Evolutionary conservation across 2,329 filamentous ascomycete species (phyloP).

Genomic region (Blumeriella jaapii): DNA sequence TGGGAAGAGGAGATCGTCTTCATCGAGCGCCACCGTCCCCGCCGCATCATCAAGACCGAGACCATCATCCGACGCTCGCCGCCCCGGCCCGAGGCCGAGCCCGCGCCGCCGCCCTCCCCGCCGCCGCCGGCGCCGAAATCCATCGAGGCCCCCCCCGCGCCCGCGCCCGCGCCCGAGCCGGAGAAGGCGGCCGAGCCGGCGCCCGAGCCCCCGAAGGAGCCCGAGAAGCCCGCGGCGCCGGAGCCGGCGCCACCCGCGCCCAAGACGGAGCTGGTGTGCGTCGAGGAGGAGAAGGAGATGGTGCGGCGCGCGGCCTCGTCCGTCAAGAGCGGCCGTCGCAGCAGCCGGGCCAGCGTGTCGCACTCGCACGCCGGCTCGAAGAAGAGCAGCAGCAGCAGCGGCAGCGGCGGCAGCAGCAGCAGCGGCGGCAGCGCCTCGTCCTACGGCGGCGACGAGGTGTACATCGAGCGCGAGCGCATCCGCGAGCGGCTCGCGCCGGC

Average conservation of each 20-base stretch:
- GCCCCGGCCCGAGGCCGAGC: conserved; percentile 5
- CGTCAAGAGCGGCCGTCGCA: conserved; percentile 7
- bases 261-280: conserved; percentile 17
- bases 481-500: conserved; percentile 7
- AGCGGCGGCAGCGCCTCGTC: no score
- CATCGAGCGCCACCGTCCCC: conserved; percentile 11
- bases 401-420: background rate
- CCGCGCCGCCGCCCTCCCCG: conserved; percentile 3
- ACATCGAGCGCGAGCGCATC: conserved; percentile 21
- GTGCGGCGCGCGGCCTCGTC: no score
- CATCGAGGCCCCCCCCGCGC: background rate
- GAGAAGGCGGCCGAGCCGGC: no score
- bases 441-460: conserved; percentile 18
- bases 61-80: conserved; percentile 9
- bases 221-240: conserved; percentile 2
- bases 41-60: conserved; percentile 11
- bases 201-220: no score
- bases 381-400: conserved; percentile 1
- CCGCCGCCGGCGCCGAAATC: conserved; percentile 5
- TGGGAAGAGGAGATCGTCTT: conserved; percentile 21
- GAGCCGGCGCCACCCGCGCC: conserved; percentile 6
- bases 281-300: conserved; percentile 16
- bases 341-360: conserved; percentile 4
- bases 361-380: background rate
- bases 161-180: background rate